Base-by-base conservation (phyloP, 768 basidiomycete species). In the Trametes sanguinea region DNA sequence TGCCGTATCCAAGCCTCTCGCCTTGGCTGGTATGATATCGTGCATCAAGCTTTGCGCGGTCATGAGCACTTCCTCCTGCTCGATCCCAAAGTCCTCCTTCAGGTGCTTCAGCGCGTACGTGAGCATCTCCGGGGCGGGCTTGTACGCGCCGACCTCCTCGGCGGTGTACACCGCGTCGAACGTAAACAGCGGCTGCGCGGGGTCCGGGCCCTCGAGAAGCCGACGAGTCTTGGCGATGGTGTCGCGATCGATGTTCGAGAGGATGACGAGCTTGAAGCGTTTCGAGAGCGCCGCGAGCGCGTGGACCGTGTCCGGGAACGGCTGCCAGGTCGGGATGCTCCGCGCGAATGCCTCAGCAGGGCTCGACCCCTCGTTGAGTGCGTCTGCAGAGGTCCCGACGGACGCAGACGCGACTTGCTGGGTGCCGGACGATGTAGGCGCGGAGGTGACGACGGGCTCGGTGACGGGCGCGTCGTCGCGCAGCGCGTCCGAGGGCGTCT, bases 101-200 rank as follows among this genome's bases (percentile, higher is more conserved):
- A 73, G 62, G 54, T 76, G 78, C 53, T 79, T 75, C 37, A 89
- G 73, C 40, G 78, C 81, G 27, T 78, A 75, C 54, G 76, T 68
- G 71, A 87, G 85, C 55, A 84, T 85, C 8, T 76, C 78, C 6
- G 79, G 76, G 6, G 83, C 80, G 22, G 88, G 90, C 70, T 91
- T 92, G 74, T 90, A 92, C 39, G 83, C 83, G n/a, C 83, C 83
- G 4, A 83, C 81, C 64, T 89, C 88, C 70, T 92, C 83, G 5
- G 90, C 89, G 7, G 89, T 91, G 66, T 88, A 75, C 57, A 89
- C 76, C 54, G 85, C 77, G 30, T 84, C 81, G 72, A 92, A 92
- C 1, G 85, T 81, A 29, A 88, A 88, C 51, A 76, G 74, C 33
- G 17, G 48, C 43, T 60, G 39, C n/a, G 54, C 42, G 61, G 50